Evolutionary conservation across 208 protist genomes (phyloP).

Genomic region (Acanthamoeba lenticulata): DNA sequence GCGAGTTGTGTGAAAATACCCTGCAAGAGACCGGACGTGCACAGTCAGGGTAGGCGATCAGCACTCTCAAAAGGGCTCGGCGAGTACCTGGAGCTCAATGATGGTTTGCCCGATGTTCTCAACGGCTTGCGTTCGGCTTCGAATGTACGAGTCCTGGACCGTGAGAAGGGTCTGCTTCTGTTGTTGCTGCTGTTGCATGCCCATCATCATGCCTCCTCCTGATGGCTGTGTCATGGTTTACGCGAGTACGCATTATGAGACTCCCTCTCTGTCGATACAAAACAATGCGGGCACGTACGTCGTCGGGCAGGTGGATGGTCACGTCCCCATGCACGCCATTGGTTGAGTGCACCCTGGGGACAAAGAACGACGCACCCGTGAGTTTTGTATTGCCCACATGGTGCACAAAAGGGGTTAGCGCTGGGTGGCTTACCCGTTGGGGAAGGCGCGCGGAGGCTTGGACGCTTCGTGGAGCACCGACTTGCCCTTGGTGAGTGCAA

Average conservation of each 20-base stretch:
- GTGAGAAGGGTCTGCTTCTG: neutral
- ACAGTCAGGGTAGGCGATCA: neutral
- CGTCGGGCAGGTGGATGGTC: constrained; percentile 3
- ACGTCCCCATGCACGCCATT: neutral
- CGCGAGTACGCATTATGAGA: neutral
- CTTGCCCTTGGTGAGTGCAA: neutral
- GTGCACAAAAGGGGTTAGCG: too few relatives aligned
- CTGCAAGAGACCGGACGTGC: neutral
- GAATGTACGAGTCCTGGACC: constrained; percentile 6
- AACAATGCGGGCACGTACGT: neutral
- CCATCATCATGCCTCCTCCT: neutral
- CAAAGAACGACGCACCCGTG: neutral
- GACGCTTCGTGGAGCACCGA: neutral
- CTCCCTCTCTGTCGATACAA: too few relatives aligned
- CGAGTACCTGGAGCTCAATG: constrained; percentile 24
- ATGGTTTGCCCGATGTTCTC: constrained; percentile 31
- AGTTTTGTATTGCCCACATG: neutral
- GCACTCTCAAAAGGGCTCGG: neutral
- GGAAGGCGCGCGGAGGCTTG: neutral
- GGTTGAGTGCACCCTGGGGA: neutral
- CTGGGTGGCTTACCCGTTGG: neutral
- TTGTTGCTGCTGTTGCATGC: constrained; percentile 21
- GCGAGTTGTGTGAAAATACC: constrained; percentile 36
- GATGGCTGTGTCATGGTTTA: too few relatives aligned
- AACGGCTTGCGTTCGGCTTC: constrained; percentile 11